A percentile compares a stretch with the other conserved stretches of the same genome.
Evolutionary conservation across 106 monocot genomes (phyloP).

Genomic region (Ottelia alismoides): DNA sequence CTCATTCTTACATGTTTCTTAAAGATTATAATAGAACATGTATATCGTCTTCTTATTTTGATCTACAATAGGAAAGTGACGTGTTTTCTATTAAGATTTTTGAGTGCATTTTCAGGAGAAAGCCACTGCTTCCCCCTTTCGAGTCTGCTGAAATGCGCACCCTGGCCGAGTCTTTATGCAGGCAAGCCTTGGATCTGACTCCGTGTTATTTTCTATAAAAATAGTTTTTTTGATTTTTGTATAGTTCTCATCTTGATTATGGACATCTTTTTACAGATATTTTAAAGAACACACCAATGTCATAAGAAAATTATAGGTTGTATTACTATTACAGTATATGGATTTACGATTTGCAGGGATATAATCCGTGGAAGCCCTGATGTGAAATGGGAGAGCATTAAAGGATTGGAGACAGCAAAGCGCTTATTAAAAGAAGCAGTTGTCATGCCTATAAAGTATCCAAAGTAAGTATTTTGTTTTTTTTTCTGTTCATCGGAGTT

Average conservation of each 20-base stretch:
- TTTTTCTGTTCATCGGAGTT: too few species aligned
- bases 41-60: too few species aligned
- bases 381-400: constrained; percentile 97
- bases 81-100: too few species aligned
- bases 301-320: too few species aligned
- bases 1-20: too few species aligned
- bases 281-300: too few species aligned
- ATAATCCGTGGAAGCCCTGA: constrained; percentile 89
- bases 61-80: too few species aligned
- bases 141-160: constrained; percentile 60
- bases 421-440: constrained; percentile 96
- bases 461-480: constrained; percentile 63
- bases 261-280: too few species aligned
- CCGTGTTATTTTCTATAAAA: too few species aligned
- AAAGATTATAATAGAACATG: too few species aligned
- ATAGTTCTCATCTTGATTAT: too few species aligned
- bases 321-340: neutral
- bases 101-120: constrained; percentile 24
- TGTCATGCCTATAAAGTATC: constrained; percentile 99
- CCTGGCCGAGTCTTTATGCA: constrained; percentile 61
- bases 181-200: constrained; percentile 12
- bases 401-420: constrained; percentile 94
- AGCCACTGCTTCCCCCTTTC: constrained; percentile 51
- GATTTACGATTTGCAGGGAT: constrained; percentile 59
- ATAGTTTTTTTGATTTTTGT: too few species aligned